Evolutionary conservation across 176 grass and related monocot genomes (phyloP).

Genomic region (Poa pratensis): DNA sequence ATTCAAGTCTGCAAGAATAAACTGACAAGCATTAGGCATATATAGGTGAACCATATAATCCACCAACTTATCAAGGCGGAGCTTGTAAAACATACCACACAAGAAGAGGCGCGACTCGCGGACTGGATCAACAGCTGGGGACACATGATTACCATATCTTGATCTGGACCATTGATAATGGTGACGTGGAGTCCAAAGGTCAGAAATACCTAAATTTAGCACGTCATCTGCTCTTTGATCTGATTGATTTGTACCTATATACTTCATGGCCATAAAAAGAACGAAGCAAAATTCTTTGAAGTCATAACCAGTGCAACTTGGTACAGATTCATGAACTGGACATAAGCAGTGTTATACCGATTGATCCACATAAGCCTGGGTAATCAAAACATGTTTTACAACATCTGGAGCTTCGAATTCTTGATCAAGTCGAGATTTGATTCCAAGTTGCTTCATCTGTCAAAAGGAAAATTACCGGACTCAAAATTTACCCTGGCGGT

Average conservation of each 20-base stretch:
- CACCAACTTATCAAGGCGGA: background rate
- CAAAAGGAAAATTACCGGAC: slow-evolving; percentile 32
- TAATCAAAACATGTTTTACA: slow-evolving; percentile 88
- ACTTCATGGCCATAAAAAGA: slow-evolving; percentile 56
- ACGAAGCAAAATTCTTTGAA: slow-evolving; percentile 1
- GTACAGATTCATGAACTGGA: slow-evolving; percentile 24
- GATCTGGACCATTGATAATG: slow-evolving; percentile 87
- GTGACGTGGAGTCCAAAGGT: slow-evolving; percentile 89
- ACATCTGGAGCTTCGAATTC: slow-evolving; percentile 70
- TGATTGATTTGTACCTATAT: slow-evolving; percentile 80
- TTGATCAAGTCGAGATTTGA: slow-evolving; percentile 83
- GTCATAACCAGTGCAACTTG: background rate
- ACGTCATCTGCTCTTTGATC: slow-evolving; percentile 64
- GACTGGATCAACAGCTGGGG: slow-evolving; percentile 58
- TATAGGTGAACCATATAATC: slow-evolving; percentile 21
- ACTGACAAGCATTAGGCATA: slow-evolving; percentile 44
- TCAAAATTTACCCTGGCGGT: background rate
- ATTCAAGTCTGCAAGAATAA: slow-evolving; percentile 64
- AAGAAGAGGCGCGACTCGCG: slow-evolving; percentile 61
- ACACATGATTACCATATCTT: slow-evolving; percentile 69
- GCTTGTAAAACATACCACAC: slow-evolving; percentile 55
- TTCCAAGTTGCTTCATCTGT: slow-evolving; percentile 47
- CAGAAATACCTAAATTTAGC: slow-evolving; percentile 55
- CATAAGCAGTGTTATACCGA: slow-evolving; percentile 63
- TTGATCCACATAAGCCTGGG: slow-evolving; percentile 56